Percentiles rank a stretch among this genome's conserved stretches.
phyloP scores from a whole-genome alignment of 768 basidiomycete species.

The Chiua virens region DNA sequence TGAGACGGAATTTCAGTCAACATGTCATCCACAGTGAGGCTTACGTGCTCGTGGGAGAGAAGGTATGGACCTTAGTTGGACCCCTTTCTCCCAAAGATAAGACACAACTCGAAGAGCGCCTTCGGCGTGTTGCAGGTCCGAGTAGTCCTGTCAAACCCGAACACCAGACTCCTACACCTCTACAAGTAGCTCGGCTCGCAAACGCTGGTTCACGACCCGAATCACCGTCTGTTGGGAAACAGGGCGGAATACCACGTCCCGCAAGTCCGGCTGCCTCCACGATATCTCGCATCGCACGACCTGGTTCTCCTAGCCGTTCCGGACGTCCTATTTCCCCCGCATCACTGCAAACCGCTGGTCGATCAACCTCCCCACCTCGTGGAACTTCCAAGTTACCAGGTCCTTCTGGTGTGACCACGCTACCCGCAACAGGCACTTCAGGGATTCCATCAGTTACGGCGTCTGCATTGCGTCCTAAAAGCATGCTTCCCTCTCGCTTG shows the following conservation, averaged over 20 bases:
- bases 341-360: slow-evolving; percentile 37
- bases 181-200: slow-evolving; percentile 56
- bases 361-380: slow-evolving; percentile 50
- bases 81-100: slow-evolving; percentile 81
- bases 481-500: slow-evolving; percentile 71
- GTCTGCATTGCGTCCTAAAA: slow-evolving; percentile 56
- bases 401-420: slow-evolving; percentile 12
- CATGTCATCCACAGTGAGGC: slow-evolving; percentile 56
- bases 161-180: slow-evolving; percentile 43
- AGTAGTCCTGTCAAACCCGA: slow-evolving; percentile 42
- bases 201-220: slow-evolving; percentile 46
- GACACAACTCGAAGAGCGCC: slow-evolving; percentile 86
- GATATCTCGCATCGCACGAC: slow-evolving; percentile 42
- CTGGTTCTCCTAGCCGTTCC: slow-evolving; percentile 41
- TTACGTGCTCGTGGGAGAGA: slow-evolving; percentile 82
- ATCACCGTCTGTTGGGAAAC: slow-evolving; percentile 45
- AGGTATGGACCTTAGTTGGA: slow-evolving; percentile 79
- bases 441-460: slow-evolving; percentile 33
- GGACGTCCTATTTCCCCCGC: slow-evolving; percentile 39
- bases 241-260: slow-evolving; percentile 47
- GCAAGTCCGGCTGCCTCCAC: slow-evolving; percentile 45
- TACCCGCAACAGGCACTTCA: slow-evolving; percentile 11
- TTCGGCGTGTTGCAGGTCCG: slow-evolving; percentile 78
- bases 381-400: slow-evolving; percentile 44
- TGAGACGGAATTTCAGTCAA: slow-evolving; percentile 7